Conservation (phyloP, 306 rosid species). For the Malus sieversii region DNA sequence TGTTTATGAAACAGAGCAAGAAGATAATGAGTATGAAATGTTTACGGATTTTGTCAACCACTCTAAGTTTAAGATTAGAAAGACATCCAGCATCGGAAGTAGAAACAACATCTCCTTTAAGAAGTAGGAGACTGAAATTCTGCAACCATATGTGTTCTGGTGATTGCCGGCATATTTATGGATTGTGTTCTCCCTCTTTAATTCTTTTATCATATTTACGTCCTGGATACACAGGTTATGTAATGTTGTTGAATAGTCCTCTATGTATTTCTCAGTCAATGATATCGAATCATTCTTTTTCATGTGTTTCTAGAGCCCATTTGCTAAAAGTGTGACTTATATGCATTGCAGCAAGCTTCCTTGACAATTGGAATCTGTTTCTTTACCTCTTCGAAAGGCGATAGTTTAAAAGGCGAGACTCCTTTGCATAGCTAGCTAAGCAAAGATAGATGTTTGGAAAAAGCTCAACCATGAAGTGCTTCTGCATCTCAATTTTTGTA, state of each 20-base stretch:
- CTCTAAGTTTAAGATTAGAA: constrained; percentile 15
- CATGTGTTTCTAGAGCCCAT: neutral
- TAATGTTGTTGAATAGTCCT: neutral
- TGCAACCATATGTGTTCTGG: neutral
- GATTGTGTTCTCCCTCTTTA: neutral
- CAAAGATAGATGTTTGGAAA: too few species aligned
- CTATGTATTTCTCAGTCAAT: neutral
- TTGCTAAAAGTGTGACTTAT: neutral
- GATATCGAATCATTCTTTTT: neutral
- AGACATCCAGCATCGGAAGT: constrained; percentile 22
- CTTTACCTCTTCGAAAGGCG: too few species aligned
- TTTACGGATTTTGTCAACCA: constrained; percentile 18
- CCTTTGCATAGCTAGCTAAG: too few species aligned
- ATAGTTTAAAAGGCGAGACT: too few species aligned
- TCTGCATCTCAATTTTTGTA: too few species aligned
- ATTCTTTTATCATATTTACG: neutral
- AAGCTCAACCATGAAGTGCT: too few species aligned
- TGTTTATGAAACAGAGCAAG: constrained; percentile 2
- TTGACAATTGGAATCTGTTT: too few species aligned
- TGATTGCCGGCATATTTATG: neutral
- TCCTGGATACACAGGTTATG: neutral
- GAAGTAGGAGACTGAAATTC: neutral
- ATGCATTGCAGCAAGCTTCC: too few species aligned
- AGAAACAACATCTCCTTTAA: constrained; percentile 15
- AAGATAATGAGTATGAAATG: constrained; percentile 2